Base-by-base conservation (phyloP, 1,284 basidiomycete species). In the Pseudozyma sp. region DNA sequence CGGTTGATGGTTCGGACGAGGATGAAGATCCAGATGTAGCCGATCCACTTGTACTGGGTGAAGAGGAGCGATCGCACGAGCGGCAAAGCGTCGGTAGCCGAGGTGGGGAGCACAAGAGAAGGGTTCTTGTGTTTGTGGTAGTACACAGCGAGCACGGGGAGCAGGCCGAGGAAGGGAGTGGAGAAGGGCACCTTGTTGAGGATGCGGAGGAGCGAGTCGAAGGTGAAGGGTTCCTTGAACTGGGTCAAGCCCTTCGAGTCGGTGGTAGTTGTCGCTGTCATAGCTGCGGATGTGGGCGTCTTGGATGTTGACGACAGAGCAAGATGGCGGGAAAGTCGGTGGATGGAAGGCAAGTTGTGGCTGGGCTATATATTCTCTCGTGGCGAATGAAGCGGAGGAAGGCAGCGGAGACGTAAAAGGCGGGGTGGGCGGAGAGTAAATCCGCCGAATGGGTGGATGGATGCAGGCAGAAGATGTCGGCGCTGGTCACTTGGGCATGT, bases 171-270 rank as follows among this genome's bases (percentile, higher is more conserved):
- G 55, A 81, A 79, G 4, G 78, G 76, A 1, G 76, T 59, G 14
- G 75, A 75, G 34, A 84, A 80, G 17, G 77, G 75, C 31, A 77
- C 67, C 42, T 62, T 68, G 60, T 63, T 59, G 35, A 84, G 66
- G 42, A 70, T 50, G 45, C 68, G 49, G n/a, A 71, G 43, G 30
- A 77, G 37, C 6, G 58, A 46, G 48, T 84, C 82, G 29, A 81
- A 48, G 24, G 78, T 80, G 48, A 80, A 77, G 6, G 77, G 76
- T 56, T 69, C 68, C 4, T 34, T 44, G 66, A 68, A 76, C 17
- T 53, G 43, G 50, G 61, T 59, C 13, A 68, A 19, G 19, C 58
- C 54, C 31, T 43, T 50, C 16, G 50, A 34, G 33, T 48, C 49
- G 34, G 37, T 40, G 31, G 45, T 60, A 17, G 56, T 44, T 11